Evolutionary conservation across 495 filamentous ascomycete genomes (phyloP), one percentile per base, ranked within the genome.

Genomic region (Recurvomyces mirabilis): DNA sequence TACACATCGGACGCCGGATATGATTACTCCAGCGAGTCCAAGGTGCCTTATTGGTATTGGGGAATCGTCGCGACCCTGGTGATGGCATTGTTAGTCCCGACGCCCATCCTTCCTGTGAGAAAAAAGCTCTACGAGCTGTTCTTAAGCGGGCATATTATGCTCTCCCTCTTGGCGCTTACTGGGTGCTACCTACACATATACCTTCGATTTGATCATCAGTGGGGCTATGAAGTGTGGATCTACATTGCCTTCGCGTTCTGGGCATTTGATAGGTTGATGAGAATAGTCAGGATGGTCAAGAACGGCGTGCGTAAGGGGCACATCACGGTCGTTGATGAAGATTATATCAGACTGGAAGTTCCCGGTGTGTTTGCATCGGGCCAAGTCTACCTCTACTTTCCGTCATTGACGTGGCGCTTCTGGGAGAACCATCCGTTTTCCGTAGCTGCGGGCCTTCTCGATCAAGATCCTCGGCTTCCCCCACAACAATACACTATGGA

Each of bases 351-450:
- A 0, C 52, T 70, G 25, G 63, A 68, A 46, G 43, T 70, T 0
- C 39, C 41, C 0, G 55, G 56, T 0, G 42, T 65, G 11, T 30
- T n/a, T 9, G 26, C 26, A n/a, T 30, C 26, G 9, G 43, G 58
- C 19, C 58, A 65, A 29, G 65, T 53, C 1, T 69, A 69, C 38
- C 51, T 59, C 9, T 69, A 67, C 41, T 70, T 70, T 47, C 69
- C 68, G 0, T 67, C 62, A 1, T 39, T 70, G 3, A 56, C 31
- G 30, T 45, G 54, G 22, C 59, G 63, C 9, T 53, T 58, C 0
- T 73, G 69, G 69, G 67, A 71, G 51, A 73, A 67, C 36, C 69
- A 73, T 45, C 69, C 68, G 1, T 73, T 71, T 42, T 70, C 66
- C 2, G 43, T 68, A 41, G 43, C 43, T n/a, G n/a, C 26, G n/a